phyloP scores from a whole-genome alignment of 306 rosid species.

The Erythrophleum fordii region DNA sequence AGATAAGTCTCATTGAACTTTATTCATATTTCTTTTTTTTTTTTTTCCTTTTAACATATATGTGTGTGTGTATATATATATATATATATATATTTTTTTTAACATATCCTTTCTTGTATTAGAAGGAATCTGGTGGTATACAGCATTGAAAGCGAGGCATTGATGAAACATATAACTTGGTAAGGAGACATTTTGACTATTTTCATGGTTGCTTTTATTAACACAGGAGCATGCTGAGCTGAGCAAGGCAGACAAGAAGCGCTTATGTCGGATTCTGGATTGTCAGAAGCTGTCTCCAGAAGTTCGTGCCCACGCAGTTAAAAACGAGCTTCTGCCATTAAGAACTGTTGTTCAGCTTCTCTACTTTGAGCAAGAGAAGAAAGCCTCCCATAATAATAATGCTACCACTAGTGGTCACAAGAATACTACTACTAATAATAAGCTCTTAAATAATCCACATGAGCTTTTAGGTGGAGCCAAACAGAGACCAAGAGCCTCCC shows the following conservation, averaged over 20 bases:
- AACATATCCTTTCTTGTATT: too few species aligned
- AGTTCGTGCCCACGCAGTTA: conserved; percentile 72
- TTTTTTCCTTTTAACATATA: too few species aligned
- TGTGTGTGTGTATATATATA: too few species aligned
- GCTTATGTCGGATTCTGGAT: conserved; percentile 67
- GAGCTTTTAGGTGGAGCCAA: conserved; percentile 52
- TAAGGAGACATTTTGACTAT: neutral
- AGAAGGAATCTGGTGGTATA: too few species aligned
- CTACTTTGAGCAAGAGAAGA: conserved; percentile 77
- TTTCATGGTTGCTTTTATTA: conserved; percentile 14
- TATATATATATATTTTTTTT: too few species aligned
- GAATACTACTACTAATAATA: neutral
- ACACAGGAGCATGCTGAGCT: conserved; percentile 69
- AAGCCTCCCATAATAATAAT: conserved; percentile 42
- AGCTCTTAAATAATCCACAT: conserved; percentile 41
- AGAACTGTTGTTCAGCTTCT: conserved; percentile 87
- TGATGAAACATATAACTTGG: neutral
- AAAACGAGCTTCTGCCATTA: conserved; percentile 79
- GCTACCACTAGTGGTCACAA: conserved; percentile 38
- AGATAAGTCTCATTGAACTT: too few species aligned
- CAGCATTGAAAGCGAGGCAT: too few species aligned
- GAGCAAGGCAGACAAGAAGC: conserved; percentile 74
- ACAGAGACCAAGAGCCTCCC: conserved; percentile 50
- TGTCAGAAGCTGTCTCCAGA: conserved; percentile 75
- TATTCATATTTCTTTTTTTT: too few species aligned